Base-by-base conservation (phyloP, 2,329 filamentous ascomycete genomes). In the Pestalotiopsis sp. region DNA sequence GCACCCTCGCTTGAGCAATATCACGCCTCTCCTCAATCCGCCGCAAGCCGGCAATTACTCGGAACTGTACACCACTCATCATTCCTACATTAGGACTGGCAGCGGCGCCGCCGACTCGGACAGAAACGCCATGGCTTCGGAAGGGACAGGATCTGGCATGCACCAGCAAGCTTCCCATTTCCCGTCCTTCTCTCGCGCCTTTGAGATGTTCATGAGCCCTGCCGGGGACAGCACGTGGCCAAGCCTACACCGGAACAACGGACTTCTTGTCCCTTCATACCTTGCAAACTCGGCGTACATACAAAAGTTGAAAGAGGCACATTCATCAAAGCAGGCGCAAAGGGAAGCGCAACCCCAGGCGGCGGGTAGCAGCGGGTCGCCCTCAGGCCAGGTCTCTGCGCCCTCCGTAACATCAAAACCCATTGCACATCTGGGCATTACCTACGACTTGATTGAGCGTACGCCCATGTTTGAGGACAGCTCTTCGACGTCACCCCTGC, bases 231-330 rank as follows among this genome's bases (percentile, higher is more conserved):
- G 67, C 38, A 25, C 69, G n/a, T 74, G 74, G 70, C 66, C 72
- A n/a, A 74, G 74, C 68, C 75, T 79, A 71, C 72, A 76, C 27
- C 75, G 71, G 59, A 73, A 78, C 71, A 79, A 85, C 69, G 75
- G 80, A 69, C 95, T 95, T 84, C 94, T 97, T 79, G 87, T 91
- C 12, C 95, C 95, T 0, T 94, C 93, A 4, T 98, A 98, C 80
- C 87, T 98, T 59, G 85, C 86, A 73, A 89, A 89, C 52, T 95
- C 94, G 14, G 89, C 90, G 75, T 95, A 97, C 80, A 89, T 95
- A 66, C 88, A 92, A 74, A 90, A 89, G 78, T 85, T 98, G 62
- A 89, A 92, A 74, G 90, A 93, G 70, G 89, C 87, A 68, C 87
- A 94, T 78, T 88, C 85, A 78, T 86, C 87, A 61, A 92, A 88